phyloP scores from a whole-genome alignment of 208 protist species.

The Leishmania turanica region DNA sequence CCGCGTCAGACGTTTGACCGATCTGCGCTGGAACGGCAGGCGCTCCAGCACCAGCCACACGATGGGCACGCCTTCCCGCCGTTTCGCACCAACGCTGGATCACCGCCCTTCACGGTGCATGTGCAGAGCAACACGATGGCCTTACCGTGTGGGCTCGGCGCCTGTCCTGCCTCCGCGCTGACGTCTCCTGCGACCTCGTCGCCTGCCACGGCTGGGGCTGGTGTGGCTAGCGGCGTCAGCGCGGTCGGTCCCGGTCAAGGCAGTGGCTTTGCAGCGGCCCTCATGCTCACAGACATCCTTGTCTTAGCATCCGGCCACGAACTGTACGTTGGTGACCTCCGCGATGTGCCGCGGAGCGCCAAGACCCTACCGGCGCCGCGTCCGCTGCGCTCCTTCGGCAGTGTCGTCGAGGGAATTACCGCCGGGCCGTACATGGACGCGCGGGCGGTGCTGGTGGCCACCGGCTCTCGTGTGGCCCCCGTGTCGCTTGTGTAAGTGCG shows the following conservation, averaged over 20 bases:
- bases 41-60: background rate
- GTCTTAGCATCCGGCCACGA: background rate
- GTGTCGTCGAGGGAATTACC: slow-evolving; percentile 17
- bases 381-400: slow-evolving; percentile 18
- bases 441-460: slow-evolving; percentile 25
- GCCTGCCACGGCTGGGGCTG: background rate
- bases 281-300: background rate
- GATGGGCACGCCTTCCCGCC: background rate
- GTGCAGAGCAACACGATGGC: slow-evolving; percentile 36
- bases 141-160: slow-evolving; percentile 3
- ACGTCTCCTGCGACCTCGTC: slow-evolving; percentile 6
- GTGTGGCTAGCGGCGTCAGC: background rate
- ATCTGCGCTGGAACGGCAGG: slow-evolving; percentile 17
- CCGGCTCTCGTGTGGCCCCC: slow-evolving; percentile 18
- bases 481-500: slow-evolving; percentile 4
- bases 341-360: slow-evolving; percentile 18
- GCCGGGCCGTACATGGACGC: background rate
- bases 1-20: slow-evolving; percentile 29
- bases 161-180: slow-evolving; percentile 1
- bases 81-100: slow-evolving; percentile 1
- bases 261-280: background rate
- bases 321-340: slow-evolving; percentile 15
- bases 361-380: slow-evolving; percentile 19
- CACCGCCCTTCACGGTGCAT: slow-evolving; percentile 23
- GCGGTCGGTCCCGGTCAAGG: background rate